Conservation (phyloP, 257 asterid species). For the Primulina huaijiensis region DNA sequence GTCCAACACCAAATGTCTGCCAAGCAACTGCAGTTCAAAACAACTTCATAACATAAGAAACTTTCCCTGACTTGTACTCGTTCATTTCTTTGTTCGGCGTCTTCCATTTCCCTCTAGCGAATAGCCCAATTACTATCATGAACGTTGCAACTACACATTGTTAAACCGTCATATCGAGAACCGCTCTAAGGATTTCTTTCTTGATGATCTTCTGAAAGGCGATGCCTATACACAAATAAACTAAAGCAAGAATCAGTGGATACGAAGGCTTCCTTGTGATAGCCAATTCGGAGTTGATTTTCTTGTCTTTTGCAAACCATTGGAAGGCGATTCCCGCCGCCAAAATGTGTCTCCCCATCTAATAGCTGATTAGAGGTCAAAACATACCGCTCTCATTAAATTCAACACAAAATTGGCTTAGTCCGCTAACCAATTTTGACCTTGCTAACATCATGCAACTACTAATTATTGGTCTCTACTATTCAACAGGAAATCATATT, state of each 20-base stretch:
- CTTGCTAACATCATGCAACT: no score
- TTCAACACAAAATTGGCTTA: no score
- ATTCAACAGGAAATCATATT: no score
- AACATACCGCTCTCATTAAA: no score
- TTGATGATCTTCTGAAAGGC: conserved; percentile 31
- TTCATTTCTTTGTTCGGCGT: conserved; percentile 45
- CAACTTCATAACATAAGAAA: conserved; percentile 51
- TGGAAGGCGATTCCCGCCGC: conserved; percentile 23
- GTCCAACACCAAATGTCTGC: conserved; percentile 50
- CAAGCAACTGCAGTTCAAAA: conserved; percentile 58
- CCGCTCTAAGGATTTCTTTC: conserved; percentile 22
- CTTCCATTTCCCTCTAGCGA: conserved; percentile 26
- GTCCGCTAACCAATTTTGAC: no score
- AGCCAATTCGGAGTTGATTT: background rate
- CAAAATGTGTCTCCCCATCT: no score
- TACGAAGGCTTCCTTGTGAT: background rate
- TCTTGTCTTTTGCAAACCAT: conserved; percentile 22
- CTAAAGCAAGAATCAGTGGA: conserved; percentile 22
- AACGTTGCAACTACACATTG: conserved; percentile 34
- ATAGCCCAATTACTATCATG: conserved; percentile 39
- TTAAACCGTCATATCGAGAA: conserved; percentile 40
- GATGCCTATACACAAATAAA: conserved; percentile 48
- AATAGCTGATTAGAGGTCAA: no score
- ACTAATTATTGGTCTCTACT: no score
- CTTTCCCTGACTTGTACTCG: conserved; percentile 41